A percentile compares a stretch with the other conserved stretches of the same genome.
phyloP scores from a whole-genome alignment of 2,329 filamentous ascomycete genomes.

The Colletotrichum spinosum region DNA sequence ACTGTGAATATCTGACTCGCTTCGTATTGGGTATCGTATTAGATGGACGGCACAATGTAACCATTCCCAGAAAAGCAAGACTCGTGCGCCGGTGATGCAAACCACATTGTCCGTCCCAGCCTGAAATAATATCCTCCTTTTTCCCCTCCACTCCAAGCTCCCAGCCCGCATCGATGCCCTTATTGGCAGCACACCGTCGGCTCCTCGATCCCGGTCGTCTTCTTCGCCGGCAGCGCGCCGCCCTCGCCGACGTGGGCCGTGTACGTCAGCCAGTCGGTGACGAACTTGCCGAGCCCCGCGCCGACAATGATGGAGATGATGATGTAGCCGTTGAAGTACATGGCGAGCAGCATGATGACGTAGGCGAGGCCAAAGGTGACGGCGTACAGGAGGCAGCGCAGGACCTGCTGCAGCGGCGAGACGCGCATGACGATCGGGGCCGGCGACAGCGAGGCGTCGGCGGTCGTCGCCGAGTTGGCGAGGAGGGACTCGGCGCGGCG shows the following conservation, averaged over 20 bases:
- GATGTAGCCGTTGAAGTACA: slow-evolving; percentile 33
- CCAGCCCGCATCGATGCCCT: neutral
- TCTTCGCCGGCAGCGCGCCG: neutral
- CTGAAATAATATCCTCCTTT: neutral
- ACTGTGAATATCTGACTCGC: too few relatives aligned
- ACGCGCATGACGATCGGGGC: slow-evolving; percentile 3
- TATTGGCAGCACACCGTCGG: slow-evolving; percentile 11
- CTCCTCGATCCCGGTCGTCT: slow-evolving; percentile 2
- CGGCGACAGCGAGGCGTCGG: neutral
- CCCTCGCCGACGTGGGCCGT: neutral
- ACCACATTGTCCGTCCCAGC: too few relatives aligned
- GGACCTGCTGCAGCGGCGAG: slow-evolving; percentile 13
- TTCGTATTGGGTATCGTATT: too few relatives aligned
- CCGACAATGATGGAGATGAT: slow-evolving; percentile 47
- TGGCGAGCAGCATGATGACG: slow-evolving; percentile 20
- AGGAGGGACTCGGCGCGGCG: slow-evolving; percentile 1
- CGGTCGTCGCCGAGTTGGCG: neutral
- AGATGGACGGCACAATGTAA: too few relatives aligned
- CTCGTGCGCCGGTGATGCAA: too few relatives aligned
- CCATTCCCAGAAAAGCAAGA: too few relatives aligned
- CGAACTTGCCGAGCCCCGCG: slow-evolving; percentile 62
- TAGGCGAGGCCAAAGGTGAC: slow-evolving; percentile 25
- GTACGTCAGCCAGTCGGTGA: slow-evolving; percentile 57
- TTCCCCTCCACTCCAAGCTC: neutral
- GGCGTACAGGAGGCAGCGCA: slow-evolving; percentile 3